Base-by-base conservation (phyloP, 148 eudicot species). In the Silene latifolia region DNA sequence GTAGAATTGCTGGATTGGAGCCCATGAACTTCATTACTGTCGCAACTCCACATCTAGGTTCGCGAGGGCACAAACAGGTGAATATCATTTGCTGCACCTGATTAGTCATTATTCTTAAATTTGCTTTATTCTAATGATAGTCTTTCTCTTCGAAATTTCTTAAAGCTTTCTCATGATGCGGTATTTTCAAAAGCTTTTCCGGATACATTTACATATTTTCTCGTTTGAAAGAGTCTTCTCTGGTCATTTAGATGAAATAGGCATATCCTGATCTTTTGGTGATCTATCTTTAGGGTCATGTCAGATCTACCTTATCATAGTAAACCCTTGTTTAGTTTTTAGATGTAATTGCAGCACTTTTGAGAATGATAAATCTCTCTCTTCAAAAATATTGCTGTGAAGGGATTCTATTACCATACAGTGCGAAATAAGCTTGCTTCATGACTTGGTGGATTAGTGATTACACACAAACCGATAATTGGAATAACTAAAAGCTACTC, bases 41-140 rank as follows among this genome's bases (percentile, higher is more conserved):
- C 85, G 98, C 98, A 72, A 91, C 97, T 76, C 97, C 98, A 27
- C 98, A 91, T 82, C 85, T 93, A 74, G 98, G 98, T 74, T 89
- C 95, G 56, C 88, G 93, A 71, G 98, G 98, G 70, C 88, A 91
- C 87, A 89, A 74, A 83, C 98, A 93, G 97, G 98, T 91, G 44
- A 54, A 32, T 63, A 74, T 53, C 21, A 51, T 53, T n/a, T 35
- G 48, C 63, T 65, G 18, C 14, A 66, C 35, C 42, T 71, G 17
- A 46, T 9, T 10, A 66, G 54, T 53, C 4, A 72, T 60, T 74
- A 29, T 67, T 27, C 20, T 58, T 42, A 48, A 17, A 23, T 6
- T 39, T 39, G 44, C 44, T 39, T 39, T 39, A 39, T 39, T 39
- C 44, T 39, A 39, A 39, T 39, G 6, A 13, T 13, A 12, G 69